These are phyloP conservation scores for Amaranthus tricolor DNA, from an alignment of 179 eudicot species.

Conservation along the genomic window DNA sequence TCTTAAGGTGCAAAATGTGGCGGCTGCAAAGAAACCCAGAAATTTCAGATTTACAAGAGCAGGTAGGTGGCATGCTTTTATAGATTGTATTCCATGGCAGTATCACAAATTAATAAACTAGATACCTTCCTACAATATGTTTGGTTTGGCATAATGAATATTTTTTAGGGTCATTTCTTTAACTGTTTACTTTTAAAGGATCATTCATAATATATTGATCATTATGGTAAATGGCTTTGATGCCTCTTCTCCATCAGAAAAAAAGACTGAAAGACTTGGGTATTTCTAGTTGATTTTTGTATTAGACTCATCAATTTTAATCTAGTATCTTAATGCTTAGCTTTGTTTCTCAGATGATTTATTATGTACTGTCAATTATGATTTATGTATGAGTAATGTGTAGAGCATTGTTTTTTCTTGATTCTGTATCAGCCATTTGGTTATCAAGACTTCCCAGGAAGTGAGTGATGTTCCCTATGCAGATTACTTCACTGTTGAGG, in stretches of 20 bases:
- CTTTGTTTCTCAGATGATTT: background rate
- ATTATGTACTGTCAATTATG: background rate
- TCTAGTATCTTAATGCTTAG: background rate
- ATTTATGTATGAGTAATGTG: background rate
- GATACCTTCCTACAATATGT: background rate
- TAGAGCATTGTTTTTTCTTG: slow-evolving; percentile 7
- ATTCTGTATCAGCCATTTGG: slow-evolving; percentile 65
- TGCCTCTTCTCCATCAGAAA: background rate
- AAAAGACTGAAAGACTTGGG: background rate
- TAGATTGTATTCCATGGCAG: background rate
- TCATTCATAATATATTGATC: background rate
- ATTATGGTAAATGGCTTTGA: background rate
- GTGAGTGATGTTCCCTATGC: slow-evolving; percentile 90
- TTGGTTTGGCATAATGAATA: background rate
- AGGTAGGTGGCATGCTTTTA: slow-evolving; percentile 37
- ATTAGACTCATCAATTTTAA: background rate
- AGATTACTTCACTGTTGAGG: slow-evolving; percentile 96
- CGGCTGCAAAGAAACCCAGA: slow-evolving; percentile 79
- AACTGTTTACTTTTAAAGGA: background rate
- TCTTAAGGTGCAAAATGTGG: slow-evolving; percentile 81
- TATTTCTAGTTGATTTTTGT: background rate
- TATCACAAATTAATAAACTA: background rate
- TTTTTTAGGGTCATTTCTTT: background rate
- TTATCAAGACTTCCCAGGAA: slow-evolving; percentile 80
- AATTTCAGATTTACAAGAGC: slow-evolving; percentile 64